Percentiles rank a stretch among this genome's conserved stretches.
Evolutionary conservation across 805 yeast species (phyloP).

Genomic region (Debaryomyces maramus): DNA sequence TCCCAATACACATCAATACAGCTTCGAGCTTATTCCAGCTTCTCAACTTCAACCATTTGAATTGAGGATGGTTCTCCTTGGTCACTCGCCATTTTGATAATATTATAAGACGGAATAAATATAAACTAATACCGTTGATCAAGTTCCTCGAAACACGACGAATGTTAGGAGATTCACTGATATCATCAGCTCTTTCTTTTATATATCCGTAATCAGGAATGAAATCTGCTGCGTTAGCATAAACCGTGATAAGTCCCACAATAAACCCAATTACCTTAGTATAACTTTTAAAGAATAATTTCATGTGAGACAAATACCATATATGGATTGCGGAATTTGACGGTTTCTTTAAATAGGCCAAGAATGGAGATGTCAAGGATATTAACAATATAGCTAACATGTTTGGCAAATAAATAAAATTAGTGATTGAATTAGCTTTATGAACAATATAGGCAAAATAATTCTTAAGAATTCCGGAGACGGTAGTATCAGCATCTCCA

Average conservation of each 20-base stretch:
- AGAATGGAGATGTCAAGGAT: slow-evolving; percentile 33
- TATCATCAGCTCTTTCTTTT: slow-evolving; percentile 9
- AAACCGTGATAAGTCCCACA: slow-evolving; percentile 30
- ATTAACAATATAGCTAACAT: slow-evolving; percentile 34
- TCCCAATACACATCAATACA: slow-evolving; percentile 33
- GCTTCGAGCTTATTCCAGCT: slow-evolving; percentile 37
- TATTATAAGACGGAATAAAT: slow-evolving; percentile 34
- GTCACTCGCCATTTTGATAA: slow-evolving; percentile 43
- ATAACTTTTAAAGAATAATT: slow-evolving; percentile 30
- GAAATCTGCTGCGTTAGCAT: slow-evolving; percentile 20
- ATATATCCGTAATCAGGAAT: slow-evolving; percentile 20
- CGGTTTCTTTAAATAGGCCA: slow-evolving; percentile 14
- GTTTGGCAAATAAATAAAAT: slow-evolving; percentile 38
- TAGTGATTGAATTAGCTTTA: slow-evolving; percentile 30
- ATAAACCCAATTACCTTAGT: slow-evolving; percentile 35
- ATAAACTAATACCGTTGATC: slow-evolving; percentile 30
- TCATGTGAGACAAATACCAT: slow-evolving; percentile 8
- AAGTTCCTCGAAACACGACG: slow-evolving; percentile 25
- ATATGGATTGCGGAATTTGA: slow-evolving; percentile 3
- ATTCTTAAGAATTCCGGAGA: slow-evolving; percentile 12
- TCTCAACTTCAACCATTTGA: slow-evolving; percentile 22
- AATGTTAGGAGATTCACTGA: slow-evolving; percentile 11
- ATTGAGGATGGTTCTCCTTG: slow-evolving; percentile 39
- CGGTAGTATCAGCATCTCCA: slow-evolving; percentile 5
- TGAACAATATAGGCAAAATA: slow-evolving; percentile 21